phyloP scores from a whole-genome alignment of 225 moss, liverwort and hornwort species.

The Sphagnum tenellum region DNA sequence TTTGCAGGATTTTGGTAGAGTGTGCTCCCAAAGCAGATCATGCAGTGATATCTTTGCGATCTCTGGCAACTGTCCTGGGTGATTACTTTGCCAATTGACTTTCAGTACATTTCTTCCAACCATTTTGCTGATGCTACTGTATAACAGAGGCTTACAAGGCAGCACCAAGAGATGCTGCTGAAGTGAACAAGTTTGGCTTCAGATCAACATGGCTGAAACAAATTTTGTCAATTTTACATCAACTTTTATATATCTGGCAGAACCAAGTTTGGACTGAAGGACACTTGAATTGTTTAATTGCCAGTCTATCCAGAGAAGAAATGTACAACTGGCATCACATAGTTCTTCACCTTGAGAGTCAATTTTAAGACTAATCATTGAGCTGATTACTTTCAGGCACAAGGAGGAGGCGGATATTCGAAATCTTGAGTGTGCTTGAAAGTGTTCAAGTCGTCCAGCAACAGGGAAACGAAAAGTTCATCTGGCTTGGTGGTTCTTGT shows the following conservation, averaged over 20 bases:
- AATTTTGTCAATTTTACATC: no score
- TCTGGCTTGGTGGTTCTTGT: slow-evolving; percentile 69
- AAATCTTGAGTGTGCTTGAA: slow-evolving; percentile 71
- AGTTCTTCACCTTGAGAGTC: slow-evolving; percentile 1
- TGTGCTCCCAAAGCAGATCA: slow-evolving; percentile 56
- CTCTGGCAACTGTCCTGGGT: slow-evolving; percentile 64
- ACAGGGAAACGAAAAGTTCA: slow-evolving; percentile 67
- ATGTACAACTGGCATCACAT: no score
- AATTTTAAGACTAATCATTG: background rate
- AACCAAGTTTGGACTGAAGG: no score
- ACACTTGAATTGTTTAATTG: no score
- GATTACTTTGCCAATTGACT: slow-evolving; percentile 7
- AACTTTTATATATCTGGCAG: no score
- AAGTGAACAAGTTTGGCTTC: no score
- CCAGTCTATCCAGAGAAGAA: no score
- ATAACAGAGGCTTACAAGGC: no score
- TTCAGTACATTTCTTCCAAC: no score
- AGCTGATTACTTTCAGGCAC: slow-evolving; percentile 37
- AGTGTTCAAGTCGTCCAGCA: slow-evolving; percentile 61
- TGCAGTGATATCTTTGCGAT: slow-evolving; percentile 53
- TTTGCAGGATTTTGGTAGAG: slow-evolving; percentile 56
- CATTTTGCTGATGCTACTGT: no score
- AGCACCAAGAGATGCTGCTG: no score
- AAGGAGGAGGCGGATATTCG: slow-evolving; percentile 52
- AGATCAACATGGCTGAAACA: no score